Conservation (phyloP, 805 yeast genomes). For the Ogataea nonfermentans region DNA sequence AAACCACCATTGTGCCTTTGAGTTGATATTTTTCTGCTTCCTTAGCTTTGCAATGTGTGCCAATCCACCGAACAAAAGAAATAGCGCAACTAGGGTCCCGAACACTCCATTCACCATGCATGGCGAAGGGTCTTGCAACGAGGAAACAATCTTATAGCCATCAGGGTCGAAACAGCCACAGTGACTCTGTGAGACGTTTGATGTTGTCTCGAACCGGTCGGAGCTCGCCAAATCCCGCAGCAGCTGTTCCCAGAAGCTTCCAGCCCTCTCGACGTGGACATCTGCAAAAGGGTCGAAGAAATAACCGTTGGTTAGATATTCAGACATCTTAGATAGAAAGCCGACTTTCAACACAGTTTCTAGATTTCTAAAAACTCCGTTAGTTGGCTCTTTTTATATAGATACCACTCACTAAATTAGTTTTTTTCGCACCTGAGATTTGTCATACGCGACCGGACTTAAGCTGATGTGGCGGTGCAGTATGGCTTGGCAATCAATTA, state of each 20-base stretch:
- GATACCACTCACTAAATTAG: conserved; percentile 1
- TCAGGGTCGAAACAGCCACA: conserved; percentile 38
- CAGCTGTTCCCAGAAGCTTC: neutral
- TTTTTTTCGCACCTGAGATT: conserved; percentile 1
- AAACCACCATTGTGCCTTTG: conserved; percentile 38
- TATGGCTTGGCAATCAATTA: conserved; percentile 5
- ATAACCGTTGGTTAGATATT: conserved; percentile 6
- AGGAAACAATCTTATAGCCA: conserved; percentile 43
- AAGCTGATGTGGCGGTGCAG: conserved; percentile 2
- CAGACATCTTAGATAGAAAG: conserved; percentile 6
- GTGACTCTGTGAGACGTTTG: neutral
- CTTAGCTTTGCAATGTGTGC: conserved; percentile 37
- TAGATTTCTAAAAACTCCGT: neutral
- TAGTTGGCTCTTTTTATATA: neutral
- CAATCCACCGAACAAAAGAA: conserved; percentile 39
- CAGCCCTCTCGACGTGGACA: neutral
- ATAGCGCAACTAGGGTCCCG: conserved; percentile 35
- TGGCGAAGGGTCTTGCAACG: conserved; percentile 47
- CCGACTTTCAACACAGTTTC: neutral
- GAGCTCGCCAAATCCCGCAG: neutral
- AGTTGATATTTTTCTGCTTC: conserved; percentile 29
- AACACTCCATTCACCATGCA: conserved; percentile 49
- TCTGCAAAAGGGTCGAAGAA: conserved; percentile 2
- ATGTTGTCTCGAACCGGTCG: neutral
- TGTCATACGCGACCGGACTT: neutral